Percentiles rank a stretch among this genome's conserved stretches.
These are phyloP conservation scores for Lentinula lateritia DNA, from an alignment of 768 basidiomycete genomes.

Conservation along the genomic window DNA sequence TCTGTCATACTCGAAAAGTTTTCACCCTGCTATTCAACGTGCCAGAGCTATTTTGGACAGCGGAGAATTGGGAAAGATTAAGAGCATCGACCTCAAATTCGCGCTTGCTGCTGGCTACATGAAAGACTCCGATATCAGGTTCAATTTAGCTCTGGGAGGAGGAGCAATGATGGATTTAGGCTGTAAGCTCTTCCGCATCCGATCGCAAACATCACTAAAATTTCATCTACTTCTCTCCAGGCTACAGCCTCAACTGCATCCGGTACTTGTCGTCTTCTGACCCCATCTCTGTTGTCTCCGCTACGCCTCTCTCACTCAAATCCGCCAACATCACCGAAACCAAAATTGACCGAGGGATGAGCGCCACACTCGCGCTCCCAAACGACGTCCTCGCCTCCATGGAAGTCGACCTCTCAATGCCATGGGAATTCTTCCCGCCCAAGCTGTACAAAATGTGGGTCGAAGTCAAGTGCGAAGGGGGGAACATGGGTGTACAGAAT, in stretches of 20 bases:
- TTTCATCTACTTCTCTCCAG: slow-evolving; percentile 13
- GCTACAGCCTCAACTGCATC: slow-evolving; percentile 25
- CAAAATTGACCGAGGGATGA: slow-evolving; percentile 34
- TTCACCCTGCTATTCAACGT: slow-evolving; percentile 55
- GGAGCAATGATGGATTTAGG: slow-evolving; percentile 60
- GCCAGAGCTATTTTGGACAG: slow-evolving; percentile 47
- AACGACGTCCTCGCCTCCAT: slow-evolving; percentile 32
- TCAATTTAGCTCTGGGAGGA: slow-evolving; percentile 48
- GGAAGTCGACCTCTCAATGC: slow-evolving; percentile 29
- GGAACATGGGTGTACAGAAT: slow-evolving; percentile 34
- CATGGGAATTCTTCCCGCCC: slow-evolving; percentile 34
- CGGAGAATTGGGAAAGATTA: slow-evolving; percentile 46
- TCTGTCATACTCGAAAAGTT: slow-evolving; percentile 25
- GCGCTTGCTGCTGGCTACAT: slow-evolving; percentile 27
- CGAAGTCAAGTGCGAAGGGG: slow-evolving; percentile 24
- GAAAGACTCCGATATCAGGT: slow-evolving; percentile 39
- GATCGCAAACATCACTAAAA: background rate
- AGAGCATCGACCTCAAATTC: slow-evolving; percentile 32
- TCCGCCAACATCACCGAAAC: slow-evolving; percentile 17
- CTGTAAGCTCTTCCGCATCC: slow-evolving; percentile 5
- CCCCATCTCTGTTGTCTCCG: slow-evolving; percentile 21
- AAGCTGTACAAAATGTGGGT: slow-evolving; percentile 22
- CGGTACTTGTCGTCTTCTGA: slow-evolving; percentile 20
- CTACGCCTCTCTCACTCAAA: slow-evolving; percentile 13
- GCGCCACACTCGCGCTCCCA: slow-evolving; percentile 36